These are phyloP conservation scores for Ustilago sp. DNA, from an alignment of 1,284 basidiomycete species.

Conservation along the genomic window DNA sequence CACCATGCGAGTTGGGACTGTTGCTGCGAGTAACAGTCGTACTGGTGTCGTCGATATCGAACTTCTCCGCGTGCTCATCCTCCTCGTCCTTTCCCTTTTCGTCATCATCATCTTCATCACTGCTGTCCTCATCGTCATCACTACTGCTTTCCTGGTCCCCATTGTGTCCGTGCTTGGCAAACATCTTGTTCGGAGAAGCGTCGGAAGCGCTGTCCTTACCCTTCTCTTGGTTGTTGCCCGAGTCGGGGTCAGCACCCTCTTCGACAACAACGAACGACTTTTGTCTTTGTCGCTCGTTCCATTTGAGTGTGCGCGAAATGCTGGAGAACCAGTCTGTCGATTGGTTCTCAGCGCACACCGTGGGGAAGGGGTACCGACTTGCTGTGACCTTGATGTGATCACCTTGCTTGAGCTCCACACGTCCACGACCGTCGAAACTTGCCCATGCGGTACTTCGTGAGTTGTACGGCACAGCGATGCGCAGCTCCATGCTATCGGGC, in stretches of 20 bases:
- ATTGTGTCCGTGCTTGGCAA: constrained; percentile 33
- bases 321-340: constrained; percentile 98
- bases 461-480: constrained; percentile 98
- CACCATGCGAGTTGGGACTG: constrained; percentile 41
- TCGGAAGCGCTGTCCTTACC: constrained; percentile 22
- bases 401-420: constrained; percentile 85
- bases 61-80: constrained; percentile 59
- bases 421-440: constrained; percentile 95
- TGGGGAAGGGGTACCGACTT: constrained; percentile 98
- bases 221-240: constrained; percentile 25
- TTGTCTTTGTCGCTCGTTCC: constrained; percentile 71
- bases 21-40: constrained; percentile 52
- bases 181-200: constrained; percentile 33
- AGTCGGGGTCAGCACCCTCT: constrained; percentile 76
- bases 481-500: constrained; percentile 97
- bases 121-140: constrained; percentile 44
- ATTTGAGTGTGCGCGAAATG: constrained; percentile 93
- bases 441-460: constrained; percentile 98
- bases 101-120: constrained; percentile 37
- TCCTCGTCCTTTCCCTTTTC: constrained; percentile 42
- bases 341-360: constrained; percentile 96
- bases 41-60: constrained; percentile 66
- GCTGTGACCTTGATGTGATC: constrained; percentile 99
- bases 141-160: constrained; percentile 28
- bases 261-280: constrained; percentile 73